Percentiles rank a stretch among this genome's conserved stretches.
Evolutionary conservation across 2,329 filamentous ascomycete species (phyloP).

Genomic region (Neophaeococcomyces aloes): DNA sequence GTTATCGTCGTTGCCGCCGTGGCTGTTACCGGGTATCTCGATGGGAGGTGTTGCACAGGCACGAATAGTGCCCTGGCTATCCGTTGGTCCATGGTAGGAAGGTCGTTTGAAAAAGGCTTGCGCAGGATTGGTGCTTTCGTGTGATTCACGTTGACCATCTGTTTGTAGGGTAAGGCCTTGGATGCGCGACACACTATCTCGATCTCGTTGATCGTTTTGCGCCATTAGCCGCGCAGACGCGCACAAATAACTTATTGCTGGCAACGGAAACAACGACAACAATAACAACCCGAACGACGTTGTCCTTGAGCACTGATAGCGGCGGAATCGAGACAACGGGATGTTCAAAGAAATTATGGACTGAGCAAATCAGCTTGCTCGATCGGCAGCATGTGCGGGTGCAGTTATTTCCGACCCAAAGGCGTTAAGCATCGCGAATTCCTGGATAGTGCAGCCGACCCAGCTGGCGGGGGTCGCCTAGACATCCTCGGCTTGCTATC

Average conservation of each 20-base stretch:
- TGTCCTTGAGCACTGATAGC: not conserved
- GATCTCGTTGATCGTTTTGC: not conserved
- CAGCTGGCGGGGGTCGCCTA: no score
- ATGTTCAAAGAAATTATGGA: not conserved
- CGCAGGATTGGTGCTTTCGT: not conserved
- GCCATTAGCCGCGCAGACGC: constrained; percentile 3
- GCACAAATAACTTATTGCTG: no score
- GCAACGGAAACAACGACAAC: no score
- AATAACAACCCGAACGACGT: not conserved
- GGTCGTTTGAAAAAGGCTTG: constrained; percentile 6
- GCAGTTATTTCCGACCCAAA: not conserved
- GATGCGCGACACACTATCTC: not conserved
- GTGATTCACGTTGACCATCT: not conserved
- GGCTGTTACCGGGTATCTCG: constrained; percentile 28
- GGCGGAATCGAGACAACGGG: no score
- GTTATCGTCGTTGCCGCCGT: no score
- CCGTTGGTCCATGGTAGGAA: constrained; percentile 9
- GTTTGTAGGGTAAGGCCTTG: constrained; percentile 2
- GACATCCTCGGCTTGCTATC: no score
- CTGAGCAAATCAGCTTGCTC: not conserved
- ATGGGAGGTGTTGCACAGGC: constrained; percentile 34
- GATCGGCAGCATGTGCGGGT: not conserved
- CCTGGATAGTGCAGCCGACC: not conserved
- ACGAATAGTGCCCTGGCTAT: constrained; percentile 19
- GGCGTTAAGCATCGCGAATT: not conserved